Evolutionary conservation across 352 stramenopile genomes (phyloP), one percentile per base, ranked within the genome.

Genomic region (Saprolegnia diclina): DNA sequence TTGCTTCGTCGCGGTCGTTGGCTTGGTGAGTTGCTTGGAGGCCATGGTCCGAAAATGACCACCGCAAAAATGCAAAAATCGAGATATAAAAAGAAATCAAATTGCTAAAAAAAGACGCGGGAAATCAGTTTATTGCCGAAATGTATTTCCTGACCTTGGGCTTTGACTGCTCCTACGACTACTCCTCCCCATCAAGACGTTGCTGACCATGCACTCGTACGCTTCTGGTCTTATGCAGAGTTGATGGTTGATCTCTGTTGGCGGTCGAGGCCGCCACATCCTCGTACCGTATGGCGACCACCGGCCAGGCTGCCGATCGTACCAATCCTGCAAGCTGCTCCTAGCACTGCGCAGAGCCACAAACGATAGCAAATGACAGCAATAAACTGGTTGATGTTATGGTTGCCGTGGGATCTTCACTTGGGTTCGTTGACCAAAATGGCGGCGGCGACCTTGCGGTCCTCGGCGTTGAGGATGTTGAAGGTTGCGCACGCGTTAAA

Each of bases 401-500:
- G 29, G 29, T 35, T 35, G 2, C 29, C 29, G 5, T 35, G 29
- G 29, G 29, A 35, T 35, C 54, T 63, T 59, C n/a, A 24, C 21
- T 40, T 61, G 40, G 50, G 63, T 65, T 52, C 38, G 21, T 52
- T 52, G 57, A 42, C 57, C 13, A 96, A 67, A 57, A 96, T 80
- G n/a, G 85, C 87, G 13, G 85, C 88, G 7, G 78, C 88, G 22
- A 96, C 80, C 50, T 82, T 77, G 66, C 88, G 83, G 72, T 94
- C 88, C 66, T 96, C 87, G n/a, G 85, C 85, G 76, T 94, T 96
- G n/a, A 96, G 75, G 71, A 96, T 90, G 68, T 96, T 96, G 74
- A 94, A 96, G n/a, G 87, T 96, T 50, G 87, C 84, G 61, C 88
- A 92, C 13, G 88, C 87, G 65, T 94, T 92, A 52, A 89, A 66